phyloP scores from a whole-genome alignment of 2,329 filamentous ascomycete species.

The Pestalotiopsis sp. region DNA sequence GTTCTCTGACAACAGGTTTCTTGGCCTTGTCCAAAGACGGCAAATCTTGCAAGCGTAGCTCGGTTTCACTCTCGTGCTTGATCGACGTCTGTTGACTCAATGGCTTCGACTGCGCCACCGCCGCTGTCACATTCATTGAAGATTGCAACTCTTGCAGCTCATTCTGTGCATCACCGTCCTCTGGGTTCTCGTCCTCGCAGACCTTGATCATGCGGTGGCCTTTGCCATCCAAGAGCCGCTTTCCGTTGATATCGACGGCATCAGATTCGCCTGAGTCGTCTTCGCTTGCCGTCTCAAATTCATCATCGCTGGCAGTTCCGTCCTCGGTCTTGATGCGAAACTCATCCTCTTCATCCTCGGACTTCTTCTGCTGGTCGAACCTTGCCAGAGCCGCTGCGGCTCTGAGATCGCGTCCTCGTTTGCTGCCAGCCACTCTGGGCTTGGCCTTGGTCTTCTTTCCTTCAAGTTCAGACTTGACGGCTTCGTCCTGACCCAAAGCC shows the following conservation, averaged over 20 bases:
- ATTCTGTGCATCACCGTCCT: constrained; percentile 56
- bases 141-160: constrained; percentile 65
- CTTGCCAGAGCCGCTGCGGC: constrained; percentile 76
- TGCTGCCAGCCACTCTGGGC: constrained; percentile 73
- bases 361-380: constrained; percentile 61
- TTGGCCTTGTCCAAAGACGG: neutral
- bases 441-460: constrained; percentile 62
- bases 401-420: constrained; percentile 71
- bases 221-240: constrained; percentile 62
- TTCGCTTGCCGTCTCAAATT: constrained; percentile 44
- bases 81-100: neutral
- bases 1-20: neutral
- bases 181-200: constrained; percentile 66
- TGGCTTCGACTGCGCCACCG: neutral
- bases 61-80: neutral
- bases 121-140: constrained; percentile 21
- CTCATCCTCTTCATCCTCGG: constrained; percentile 46
- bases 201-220: constrained; percentile 71
- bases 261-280: constrained; percentile 40
- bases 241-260: constrained; percentile 65
- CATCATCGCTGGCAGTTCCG: constrained; percentile 32
- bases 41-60: neutral
- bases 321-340: constrained; percentile 28
- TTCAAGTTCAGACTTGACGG: constrained; percentile 65
- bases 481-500: constrained; percentile 68